Base-by-base conservation (phyloP, 2,329 filamentous ascomycete species). In the Drechslera avenae region DNA sequence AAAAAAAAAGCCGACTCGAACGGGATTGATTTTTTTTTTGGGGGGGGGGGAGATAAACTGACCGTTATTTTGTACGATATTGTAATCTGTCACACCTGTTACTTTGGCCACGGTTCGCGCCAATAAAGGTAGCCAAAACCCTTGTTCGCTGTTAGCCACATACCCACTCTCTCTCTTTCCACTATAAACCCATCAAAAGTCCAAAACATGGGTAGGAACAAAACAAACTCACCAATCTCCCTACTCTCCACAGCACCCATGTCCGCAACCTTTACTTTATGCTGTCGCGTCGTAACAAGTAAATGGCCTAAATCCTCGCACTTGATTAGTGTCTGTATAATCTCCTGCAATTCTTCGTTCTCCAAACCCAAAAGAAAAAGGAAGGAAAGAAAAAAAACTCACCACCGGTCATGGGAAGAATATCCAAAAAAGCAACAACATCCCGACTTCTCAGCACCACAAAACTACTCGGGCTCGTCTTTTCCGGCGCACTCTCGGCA, bases 51-150 rank as follows among this genome's bases (percentile, higher is more conserved):
- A 49, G 35, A 14, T 10, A 31, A 23, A 7, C 71, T 36, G 62
- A 83, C 83, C 91, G 64, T 97, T 97, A 72, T 97, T 97, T 78
- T 97, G 93, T 47, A 97, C 90, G 23, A 97, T 86, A 73, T 99
- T 99, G 88, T 93, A 97, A 75, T 97, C 92, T 42, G 80, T 80
- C 1, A 90, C 83, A 8, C 86, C 88, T 2, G 87, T 89, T 0
- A 86, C 84, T 43, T 79, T 80, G 26, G 85, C 82, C 31, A 96
- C 80, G 0, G 89, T 89, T 16, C 83, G 78, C 14, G 88, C 89
- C 2, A 97, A 77, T 3, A 93, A 73, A 28, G 90, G 86, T 21
- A 96, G 81, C 78, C 76, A 81, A 59, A 78, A 77, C 4, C 78
- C 26, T 28, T 28, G 10, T 2, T 28, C 9, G n/a, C 78, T 75